Conservation (phyloP, 257 asterid genomes). For the Vinca minor region DNA sequence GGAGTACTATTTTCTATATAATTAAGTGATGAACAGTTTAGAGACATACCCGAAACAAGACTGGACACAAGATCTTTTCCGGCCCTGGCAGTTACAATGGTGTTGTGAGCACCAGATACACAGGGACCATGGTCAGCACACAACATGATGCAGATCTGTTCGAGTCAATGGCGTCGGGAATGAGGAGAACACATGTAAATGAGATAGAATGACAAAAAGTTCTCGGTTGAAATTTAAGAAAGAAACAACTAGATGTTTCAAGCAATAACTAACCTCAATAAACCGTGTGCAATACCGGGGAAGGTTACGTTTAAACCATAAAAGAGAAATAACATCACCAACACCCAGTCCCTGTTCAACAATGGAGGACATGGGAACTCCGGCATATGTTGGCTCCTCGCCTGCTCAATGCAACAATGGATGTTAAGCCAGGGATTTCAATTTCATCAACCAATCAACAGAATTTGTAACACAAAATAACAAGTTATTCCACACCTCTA, state of each 20-base stretch:
- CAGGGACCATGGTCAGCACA: too few species aligned
- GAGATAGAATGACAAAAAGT: neutral
- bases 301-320: constrained; percentile 99
- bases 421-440: constrained; percentile 15
- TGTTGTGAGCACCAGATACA: constrained; percentile 97
- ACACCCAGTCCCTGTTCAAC: too few species aligned
- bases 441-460: neutral
- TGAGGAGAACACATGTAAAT: constrained; percentile 9
- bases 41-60: constrained; percentile 76
- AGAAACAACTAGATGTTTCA: constrained; percentile 4
- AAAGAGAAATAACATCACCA: constrained; percentile 82
- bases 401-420: constrained; percentile 46
- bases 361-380: constrained; percentile 94
- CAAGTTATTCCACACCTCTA: constrained; percentile 46
- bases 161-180: constrained; percentile 14
- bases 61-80: constrained; percentile 97
- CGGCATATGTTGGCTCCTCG: constrained; percentile 94
- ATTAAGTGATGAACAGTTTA: neutral
- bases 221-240: neutral
- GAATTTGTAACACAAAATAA: constrained; percentile 1
- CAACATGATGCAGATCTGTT: too few species aligned
- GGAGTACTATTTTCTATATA: too few species aligned
- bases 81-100: constrained; percentile 96
- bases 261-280: constrained; percentile 58
- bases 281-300: constrained; percentile 94